These are phyloP conservation scores for Ceratobasidium sp. DNA, from an alignment of 1,284 basidiomycete species.

Conservation along the genomic window DNA sequence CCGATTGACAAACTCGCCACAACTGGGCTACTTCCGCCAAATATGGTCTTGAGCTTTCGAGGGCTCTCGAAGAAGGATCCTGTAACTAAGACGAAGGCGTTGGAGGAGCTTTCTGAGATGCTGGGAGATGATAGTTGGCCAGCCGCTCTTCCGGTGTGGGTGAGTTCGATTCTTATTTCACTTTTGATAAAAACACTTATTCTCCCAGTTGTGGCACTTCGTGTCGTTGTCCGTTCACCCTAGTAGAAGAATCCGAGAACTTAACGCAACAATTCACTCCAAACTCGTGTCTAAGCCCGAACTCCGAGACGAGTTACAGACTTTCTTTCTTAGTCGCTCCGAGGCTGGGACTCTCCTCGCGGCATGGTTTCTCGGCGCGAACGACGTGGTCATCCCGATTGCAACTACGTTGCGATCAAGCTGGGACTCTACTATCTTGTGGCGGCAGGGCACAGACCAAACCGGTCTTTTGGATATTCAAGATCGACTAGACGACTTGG, in stretches of 20 bases:
- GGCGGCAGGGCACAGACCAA: conserved; percentile 28
- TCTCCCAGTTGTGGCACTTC: conserved; percentile 84
- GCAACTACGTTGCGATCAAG: conserved; percentile 66
- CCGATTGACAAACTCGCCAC: conserved; percentile 92
- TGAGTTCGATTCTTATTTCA: conserved; percentile 61
- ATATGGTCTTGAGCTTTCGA: conserved; percentile 86
- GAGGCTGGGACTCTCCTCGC: conserved; percentile 82
- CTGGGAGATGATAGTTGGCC: conserved; percentile 62
- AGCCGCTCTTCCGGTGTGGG: conserved; percentile 86
- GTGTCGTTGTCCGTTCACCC: conserved; percentile 86
- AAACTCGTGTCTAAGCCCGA: conserved; percentile 73
- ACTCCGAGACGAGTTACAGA: conserved; percentile 70
- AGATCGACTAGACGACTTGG: conserved; percentile 56
- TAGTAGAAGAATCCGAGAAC: conserved; percentile 79
- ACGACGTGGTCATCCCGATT: conserved; percentile 81
- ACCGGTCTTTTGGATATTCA: conserved; percentile 48
- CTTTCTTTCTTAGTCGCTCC: conserved; percentile 67
- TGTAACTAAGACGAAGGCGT: conserved; percentile 86
- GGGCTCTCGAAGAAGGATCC: conserved; percentile 93
- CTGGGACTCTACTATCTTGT: conserved; percentile 67
- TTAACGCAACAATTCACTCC: conserved; percentile 78
- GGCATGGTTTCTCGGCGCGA: conserved; percentile 81
- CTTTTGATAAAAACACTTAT: conserved; percentile 36
- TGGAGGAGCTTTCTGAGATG: conserved; percentile 79
- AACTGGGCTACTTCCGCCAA: conserved; percentile 80